Evolutionary conservation across 2,329 filamentous ascomycete species (phyloP).

Genomic region (Fusarium anthophilum): DNA sequence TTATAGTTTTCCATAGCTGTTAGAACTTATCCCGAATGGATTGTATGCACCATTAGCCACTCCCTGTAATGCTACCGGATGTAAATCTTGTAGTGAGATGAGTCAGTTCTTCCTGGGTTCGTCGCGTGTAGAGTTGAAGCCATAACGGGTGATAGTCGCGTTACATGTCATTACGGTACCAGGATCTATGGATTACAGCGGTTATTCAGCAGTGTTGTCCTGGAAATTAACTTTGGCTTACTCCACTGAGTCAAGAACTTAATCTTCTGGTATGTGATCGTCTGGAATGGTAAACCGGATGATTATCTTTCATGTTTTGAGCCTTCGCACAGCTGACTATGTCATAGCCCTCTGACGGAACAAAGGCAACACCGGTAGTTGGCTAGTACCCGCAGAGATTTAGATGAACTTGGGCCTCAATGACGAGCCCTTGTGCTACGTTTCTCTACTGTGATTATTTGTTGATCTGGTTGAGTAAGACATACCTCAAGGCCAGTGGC

Average conservation of each 20-base stretch:
- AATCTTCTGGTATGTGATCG: neutral
- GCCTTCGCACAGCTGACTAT: neutral
- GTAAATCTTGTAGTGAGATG: fast-evolving
- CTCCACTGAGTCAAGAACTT: fast-evolving
- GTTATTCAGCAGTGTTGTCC: neutral
- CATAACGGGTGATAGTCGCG: fast-evolving
- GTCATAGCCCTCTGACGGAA: neutral
- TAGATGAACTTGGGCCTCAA: fast-evolving
- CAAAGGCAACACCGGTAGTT: neutral
- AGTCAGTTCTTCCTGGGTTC: no score
- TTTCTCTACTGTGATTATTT: no score
- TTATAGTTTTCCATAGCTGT: neutral
- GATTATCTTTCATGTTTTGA: fast-evolving
- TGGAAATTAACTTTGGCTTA: neutral
- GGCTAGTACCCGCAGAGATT: no score
- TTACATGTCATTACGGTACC: neutral
- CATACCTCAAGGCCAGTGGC: no score
- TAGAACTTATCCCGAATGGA: fast-evolving
- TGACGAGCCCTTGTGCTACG: no score
- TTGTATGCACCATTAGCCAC: fast-evolving
- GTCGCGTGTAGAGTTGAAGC: neutral
- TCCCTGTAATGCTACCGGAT: fast-evolving
- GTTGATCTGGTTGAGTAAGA: no score
- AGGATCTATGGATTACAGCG: fast-evolving
- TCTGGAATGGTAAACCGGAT: neutral